Conservation (phyloP, 208 protist genomes). For the Trypanosoma cruzi region DNA sequence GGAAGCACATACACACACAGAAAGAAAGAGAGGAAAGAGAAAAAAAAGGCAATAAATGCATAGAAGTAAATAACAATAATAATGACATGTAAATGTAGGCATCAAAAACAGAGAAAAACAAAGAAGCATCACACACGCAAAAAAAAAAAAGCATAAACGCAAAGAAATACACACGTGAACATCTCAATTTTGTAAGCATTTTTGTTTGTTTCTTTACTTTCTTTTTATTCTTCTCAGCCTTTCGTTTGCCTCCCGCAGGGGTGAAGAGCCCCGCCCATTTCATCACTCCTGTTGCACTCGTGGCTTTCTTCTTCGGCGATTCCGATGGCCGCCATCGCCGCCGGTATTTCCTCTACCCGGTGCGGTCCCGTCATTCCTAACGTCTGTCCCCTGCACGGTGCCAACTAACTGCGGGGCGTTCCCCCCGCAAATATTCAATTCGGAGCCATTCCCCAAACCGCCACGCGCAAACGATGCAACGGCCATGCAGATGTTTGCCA, state of each 20-base stretch:
- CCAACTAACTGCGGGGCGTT: neutral
- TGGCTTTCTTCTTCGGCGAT: neutral
- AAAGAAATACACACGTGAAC: no score
- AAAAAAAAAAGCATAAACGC: no score
- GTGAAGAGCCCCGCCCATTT: neutral
- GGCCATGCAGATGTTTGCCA: constrained; percentile 33
- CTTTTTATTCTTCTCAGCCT: no score
- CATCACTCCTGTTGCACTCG: neutral
- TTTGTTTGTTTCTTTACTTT: no score
- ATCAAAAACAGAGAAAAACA: no score
- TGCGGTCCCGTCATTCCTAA: neutral
- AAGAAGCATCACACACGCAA: no score
- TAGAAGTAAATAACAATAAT: no score
- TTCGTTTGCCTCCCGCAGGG: neutral
- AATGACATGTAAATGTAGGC: no score
- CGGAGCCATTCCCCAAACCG: neutral
- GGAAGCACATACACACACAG: neutral
- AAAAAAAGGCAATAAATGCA: no score
- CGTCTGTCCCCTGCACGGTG: neutral
- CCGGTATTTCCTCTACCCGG: neutral
- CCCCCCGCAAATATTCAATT: neutral
- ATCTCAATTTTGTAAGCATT: no score
- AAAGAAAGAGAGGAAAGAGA: no score
- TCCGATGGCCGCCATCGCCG: neutral
- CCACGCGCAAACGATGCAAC: constrained; percentile 18